Evolutionary conservation across 345 rosid genomes (phyloP), one percentile per base, ranked within the genome.

Genomic region (Turritis glabra): DNA sequence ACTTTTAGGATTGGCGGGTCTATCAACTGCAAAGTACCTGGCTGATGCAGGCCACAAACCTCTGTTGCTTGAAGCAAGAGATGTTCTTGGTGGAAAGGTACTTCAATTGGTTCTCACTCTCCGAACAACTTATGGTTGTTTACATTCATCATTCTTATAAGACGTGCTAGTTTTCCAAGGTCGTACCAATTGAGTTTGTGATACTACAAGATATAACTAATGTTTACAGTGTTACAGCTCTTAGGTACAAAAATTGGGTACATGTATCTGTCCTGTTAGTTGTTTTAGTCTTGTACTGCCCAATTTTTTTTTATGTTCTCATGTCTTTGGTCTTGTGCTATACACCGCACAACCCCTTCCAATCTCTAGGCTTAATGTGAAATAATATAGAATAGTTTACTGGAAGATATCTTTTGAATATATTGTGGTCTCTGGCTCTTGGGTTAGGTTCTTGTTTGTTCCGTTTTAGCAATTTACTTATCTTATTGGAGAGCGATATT

Each of bases 51-150:
- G 98, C 41, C 98, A 94, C 47, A 81, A 81, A 78, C 97, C 96
- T 77, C 17, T 91, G 77, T 62, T 93, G 74, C 79, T 91, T 18
- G 96, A 93, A 85, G 94, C 90, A 53, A 86, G 94, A 84, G 98
- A 93, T 79, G 97, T 88, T 80, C 85, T 93, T 47, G 98, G 98
- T 57, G 98, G 98, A 84, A 93, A 94, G 98, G 98, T 90, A 79
- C 38, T 60, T 77, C 25, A 33, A 8, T 61, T 81, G 13, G 11
- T 50, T 60, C 66, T 64, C 8, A 50, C 52, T 54, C 9, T 55
- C 9, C n/a, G 21, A 32, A 30, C 17, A 22, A 23, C 37, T 53
- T 4, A 46, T 55, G 21, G 4, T 33, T 65, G 50, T 29, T 54
- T 15, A n/a, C 22, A 29, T 22, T 40, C 30, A 29, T 14, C 43